Base-by-base conservation (phyloP, 73 alveolate genomes). In the Tetrahymena elliotti region DNA sequence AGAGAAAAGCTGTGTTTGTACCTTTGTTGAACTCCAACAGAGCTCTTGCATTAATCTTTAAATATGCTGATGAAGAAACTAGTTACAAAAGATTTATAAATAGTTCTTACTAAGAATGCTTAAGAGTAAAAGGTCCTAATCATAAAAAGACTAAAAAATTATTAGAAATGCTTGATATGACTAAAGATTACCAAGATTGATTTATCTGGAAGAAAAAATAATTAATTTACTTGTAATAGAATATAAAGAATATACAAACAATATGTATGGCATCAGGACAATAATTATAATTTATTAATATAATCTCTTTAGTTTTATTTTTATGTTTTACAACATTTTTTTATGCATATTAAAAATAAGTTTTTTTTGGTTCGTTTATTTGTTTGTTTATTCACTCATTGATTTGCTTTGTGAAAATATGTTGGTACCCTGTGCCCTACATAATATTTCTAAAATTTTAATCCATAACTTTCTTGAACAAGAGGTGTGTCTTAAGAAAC, bases 21-120 rank as follows among this genome's bases (percentile, higher is more conserved):
- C 96, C 96, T 40, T 52, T 94, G 13, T 52, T 94, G 18, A 38
- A 94, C 16, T 84, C 93, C 11, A 34, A 68, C 11, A 52, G 93
- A 34, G 96, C 96, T 9, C 93, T 84, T 33, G 96, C 96, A 33
- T 94, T 94, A 35, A 53, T 94, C 33, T 94, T 53, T 33, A 94
- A 83, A 52, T 68, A 34, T 36, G 35, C 53, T 10, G 84, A 53
- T 34, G 35, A 94, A 52, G 96, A 94, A 47, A 93, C 84, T 39
- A 37, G 93, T 41, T 94, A 40, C 47, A 94, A 94, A 88, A 88
- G 83, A 47, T 94, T 84, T 35, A 94, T 94, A 93, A 94, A 94
- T 34, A 84, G 52, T 53, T 95, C 96, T 41, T 94, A 94, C 82
- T 53, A 88, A 35, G 95, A 94, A n/a, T 94, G 68, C 47, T 93